Evolutionary conservation across 1,284 basidiomycete genomes (phyloP), one percentile per base, ranked within the genome.

Genomic region (Sporisorium exsertum): DNA sequence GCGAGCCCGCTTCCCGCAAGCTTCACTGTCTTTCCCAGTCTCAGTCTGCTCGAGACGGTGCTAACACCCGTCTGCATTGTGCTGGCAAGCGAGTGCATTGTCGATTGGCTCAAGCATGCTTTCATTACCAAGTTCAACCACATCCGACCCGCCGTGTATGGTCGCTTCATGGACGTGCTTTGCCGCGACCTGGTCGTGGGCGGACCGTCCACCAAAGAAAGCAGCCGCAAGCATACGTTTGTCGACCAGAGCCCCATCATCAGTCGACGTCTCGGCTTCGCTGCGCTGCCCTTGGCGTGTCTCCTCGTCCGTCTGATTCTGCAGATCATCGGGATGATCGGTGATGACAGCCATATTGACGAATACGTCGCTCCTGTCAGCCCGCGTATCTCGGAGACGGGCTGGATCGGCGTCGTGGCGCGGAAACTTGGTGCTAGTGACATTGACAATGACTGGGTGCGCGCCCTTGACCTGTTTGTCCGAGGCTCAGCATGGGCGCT

Each of bases 101-200:
- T 99, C 29, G 97, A 99, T 86, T 99, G 96, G 97, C 89, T 99
- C 65, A 99, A 99, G 84, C 97, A 99, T 83, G 96, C 96, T 1
- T 99, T 99, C 87, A 98, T 99, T 82, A 96, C 95, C 60, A 99
- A 99, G 86, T 98, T 98, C 86, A 89, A 90, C 51, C 86, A 87
- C 66, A 95, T 99, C 59, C 91, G 96, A 1, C 94, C 95, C 0
- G 93, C 92, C 0, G 94, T 98, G 0, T 99, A 99, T 79, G 95
- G 95, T 69, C 90, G 97, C 13, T 99, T 95, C 86, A 94, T 92
- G 13, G 97, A 99, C 82, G 94, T 99, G 0, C 89, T 99, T 0
- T 98, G 96, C 81, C 92, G 94, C 47, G 97, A 99, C 85, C 89
- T 99, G 13, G 89, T 95, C 1, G 92, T 92, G 58, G 93, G 91